A percentile compares a stretch with the other conserved stretches of the same genome.
phyloP scores from a whole-genome alignment of 371 early-diverging fungal genomes.

The Mucor sp. region DNA sequence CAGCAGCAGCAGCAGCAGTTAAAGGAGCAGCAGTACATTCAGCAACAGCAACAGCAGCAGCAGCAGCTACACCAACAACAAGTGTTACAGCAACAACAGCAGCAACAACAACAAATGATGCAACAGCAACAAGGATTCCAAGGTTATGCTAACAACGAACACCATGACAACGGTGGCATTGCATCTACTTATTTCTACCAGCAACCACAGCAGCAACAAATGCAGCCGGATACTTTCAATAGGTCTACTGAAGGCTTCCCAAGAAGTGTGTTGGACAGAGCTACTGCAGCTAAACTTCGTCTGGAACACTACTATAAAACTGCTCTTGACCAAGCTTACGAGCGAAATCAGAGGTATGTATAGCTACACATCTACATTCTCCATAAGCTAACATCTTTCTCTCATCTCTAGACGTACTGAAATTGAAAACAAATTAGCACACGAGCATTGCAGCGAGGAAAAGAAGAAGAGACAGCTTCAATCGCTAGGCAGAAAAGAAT shows the following conservation, averaged over 20 bases:
- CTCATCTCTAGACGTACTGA: conserved; percentile 65
- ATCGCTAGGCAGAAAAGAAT: conserved; percentile 87
- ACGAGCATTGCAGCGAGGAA: conserved; percentile 84
- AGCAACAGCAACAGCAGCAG: conserved; percentile 5
- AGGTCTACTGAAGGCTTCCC: conserved; percentile 73
- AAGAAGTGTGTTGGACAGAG: conserved; percentile 78
- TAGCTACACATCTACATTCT: too few relatives aligned
- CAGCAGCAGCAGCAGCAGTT: not conserved
- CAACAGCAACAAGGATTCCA: conserved; percentile 12
- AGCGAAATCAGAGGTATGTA: conserved; percentile 78
- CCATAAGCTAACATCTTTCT: not conserved
- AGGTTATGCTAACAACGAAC: not conserved
- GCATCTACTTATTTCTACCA: conserved; percentile 28
- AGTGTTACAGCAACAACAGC: conserved; percentile 7
- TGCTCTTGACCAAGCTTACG: conserved; percentile 85
- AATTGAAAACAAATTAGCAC: conserved; percentile 73
- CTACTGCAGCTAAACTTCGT: conserved; percentile 84
- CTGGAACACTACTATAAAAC: conserved; percentile 90
- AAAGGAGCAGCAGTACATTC: conserved; percentile 6
- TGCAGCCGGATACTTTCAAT: conserved; percentile 30
- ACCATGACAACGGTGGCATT: not conserved
- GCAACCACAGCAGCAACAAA: conserved; percentile 24
- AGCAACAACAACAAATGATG: not conserved
- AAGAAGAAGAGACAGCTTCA: conserved; percentile 82
- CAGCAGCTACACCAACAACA: conserved; percentile 3